phyloP scores from a whole-genome alignment of 2,329 filamentous ascomycete species.

The Phoma sp. region DNA sequence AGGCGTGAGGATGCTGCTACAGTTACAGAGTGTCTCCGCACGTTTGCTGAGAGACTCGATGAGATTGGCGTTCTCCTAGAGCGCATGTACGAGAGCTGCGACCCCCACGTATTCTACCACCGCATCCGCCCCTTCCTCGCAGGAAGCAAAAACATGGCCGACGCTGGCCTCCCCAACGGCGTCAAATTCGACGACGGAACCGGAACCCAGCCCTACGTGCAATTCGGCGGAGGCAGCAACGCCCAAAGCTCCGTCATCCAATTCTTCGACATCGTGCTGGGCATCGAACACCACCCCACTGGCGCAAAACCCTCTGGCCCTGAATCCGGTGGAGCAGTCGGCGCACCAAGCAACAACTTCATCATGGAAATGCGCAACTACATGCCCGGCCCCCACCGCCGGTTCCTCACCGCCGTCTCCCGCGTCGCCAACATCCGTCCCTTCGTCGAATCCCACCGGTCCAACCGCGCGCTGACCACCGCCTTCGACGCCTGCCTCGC shows the following conservation, averaged over 20 bases:
- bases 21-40: slow-evolving; percentile 78
- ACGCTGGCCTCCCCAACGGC: slow-evolving; percentile 87
- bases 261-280: slow-evolving; percentile 93
- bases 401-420: slow-evolving; percentile 83
- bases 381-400: slow-evolving; percentile 92
- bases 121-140: slow-evolving; percentile 95
- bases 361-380: slow-evolving; percentile 96
- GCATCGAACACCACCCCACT: slow-evolving; percentile 88
- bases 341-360: slow-evolving; percentile 78
- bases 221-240: slow-evolving; percentile 94
- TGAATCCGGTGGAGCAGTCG: slow-evolving; percentile 47
- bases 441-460: slow-evolving; percentile 72
- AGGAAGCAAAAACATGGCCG: slow-evolving; percentile 96
- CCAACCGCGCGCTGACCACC: slow-evolving; percentile 72
- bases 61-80: slow-evolving; percentile 80
- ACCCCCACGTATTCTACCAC: slow-evolving; percentile 93
- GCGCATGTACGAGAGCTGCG: slow-evolving; percentile 94
- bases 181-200: slow-evolving; percentile 86
- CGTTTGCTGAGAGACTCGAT: slow-evolving; percentile 86
- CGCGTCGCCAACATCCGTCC: slow-evolving; percentile 85
- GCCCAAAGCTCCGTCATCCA: slow-evolving; percentile 97
- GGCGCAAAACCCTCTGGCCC: slow-evolving; percentile 66
- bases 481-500: slow-evolving; percentile 92
- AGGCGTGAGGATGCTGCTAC: slow-evolving; percentile 71
- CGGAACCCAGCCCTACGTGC: slow-evolving; percentile 72